A percentile compares a stretch with the other conserved stretches of the same genome.
Evolutionary conservation across 805 yeast species (phyloP).

Genomic region (Metschnikowia hibisci): DNA sequence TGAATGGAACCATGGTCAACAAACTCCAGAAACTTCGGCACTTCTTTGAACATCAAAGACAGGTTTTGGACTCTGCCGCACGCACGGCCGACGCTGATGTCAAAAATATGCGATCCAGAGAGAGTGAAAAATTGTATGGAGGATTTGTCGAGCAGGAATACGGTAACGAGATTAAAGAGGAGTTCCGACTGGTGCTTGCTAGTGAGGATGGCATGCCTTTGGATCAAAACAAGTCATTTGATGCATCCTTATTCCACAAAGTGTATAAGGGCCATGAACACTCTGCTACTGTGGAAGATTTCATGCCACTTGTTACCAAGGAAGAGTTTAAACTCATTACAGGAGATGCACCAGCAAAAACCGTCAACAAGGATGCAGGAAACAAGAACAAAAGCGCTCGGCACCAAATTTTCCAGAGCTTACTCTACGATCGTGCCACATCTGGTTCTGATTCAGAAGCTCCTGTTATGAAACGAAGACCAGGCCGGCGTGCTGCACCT

Average conservation of each 20-base stretch:
- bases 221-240: constrained; percentile 7
- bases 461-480: constrained; percentile 27
- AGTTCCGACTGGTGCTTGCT: constrained; percentile 17
- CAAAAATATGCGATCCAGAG: constrained; percentile 18
- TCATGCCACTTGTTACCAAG: constrained; percentile 37
- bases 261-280: constrained; percentile 12
- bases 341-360: constrained; percentile 34
- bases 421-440: constrained; percentile 36
- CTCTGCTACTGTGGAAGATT: constrained; percentile 31
- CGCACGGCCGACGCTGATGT: constrained; percentile 15
- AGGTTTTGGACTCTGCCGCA: constrained; percentile 19
- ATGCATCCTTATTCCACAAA: constrained; percentile 11
- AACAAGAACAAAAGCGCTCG: constrained; percentile 23
- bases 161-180: constrained; percentile 26
- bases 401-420: constrained; percentile 38
- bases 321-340: constrained; percentile 39
- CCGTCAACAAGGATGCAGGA: constrained; percentile 18
- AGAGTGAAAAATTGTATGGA: constrained; percentile 25
- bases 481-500: constrained; percentile 36
- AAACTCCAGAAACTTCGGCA: constrained; percentile 37
- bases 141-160: constrained; percentile 30
- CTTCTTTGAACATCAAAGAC: constrained; percentile 36
- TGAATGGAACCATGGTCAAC: constrained; percentile 27
- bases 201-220: constrained; percentile 13
- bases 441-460: constrained; percentile 36